These are phyloP conservation scores for Vigna trinervia DNA, from an alignment of 306 rosid species.

Conservation along the genomic window DNA sequence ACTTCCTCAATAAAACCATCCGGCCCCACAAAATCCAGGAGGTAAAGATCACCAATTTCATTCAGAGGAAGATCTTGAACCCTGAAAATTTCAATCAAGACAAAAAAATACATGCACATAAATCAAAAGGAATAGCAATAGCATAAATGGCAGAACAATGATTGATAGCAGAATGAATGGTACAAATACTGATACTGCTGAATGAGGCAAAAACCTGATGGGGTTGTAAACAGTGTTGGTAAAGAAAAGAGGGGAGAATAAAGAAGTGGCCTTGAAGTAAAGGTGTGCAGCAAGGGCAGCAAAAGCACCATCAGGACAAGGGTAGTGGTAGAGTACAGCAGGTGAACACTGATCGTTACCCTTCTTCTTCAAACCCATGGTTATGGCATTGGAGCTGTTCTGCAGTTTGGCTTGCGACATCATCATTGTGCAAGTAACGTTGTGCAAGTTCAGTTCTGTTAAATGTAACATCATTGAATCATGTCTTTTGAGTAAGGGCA, in stretches of 20 bases:
- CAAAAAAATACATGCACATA: not conserved
- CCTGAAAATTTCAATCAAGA: slow-evolving; percentile 41
- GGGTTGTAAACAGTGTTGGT: slow-evolving; percentile 86
- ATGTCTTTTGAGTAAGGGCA: not conserved
- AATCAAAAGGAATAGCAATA: not conserved
- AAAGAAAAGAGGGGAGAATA: slow-evolving; percentile 59
- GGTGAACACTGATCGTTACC: slow-evolving; percentile 38
- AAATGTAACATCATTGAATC: not conserved
- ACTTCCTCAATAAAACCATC: slow-evolving; percentile 71
- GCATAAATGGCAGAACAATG: not conserved
- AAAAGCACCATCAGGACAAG: slow-evolving; percentile 90
- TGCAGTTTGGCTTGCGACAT: slow-evolving; percentile 12
- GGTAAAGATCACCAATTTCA: slow-evolving; percentile 68
- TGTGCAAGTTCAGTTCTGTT: not conserved
- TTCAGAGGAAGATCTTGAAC: slow-evolving; percentile 66
- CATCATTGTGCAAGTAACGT: not conserved
- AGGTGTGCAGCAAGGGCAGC: slow-evolving; percentile 94
- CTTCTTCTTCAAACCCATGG: not conserved
- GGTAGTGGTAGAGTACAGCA: slow-evolving; percentile 89
- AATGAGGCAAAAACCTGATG: slow-evolving; percentile 45
- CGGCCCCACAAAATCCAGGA: slow-evolving; percentile 83
- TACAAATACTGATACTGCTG: not conserved
- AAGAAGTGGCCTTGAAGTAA: slow-evolving; percentile 68
- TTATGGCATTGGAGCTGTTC: not conserved
- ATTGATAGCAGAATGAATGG: slow-evolving; percentile 10